phyloP scores from a whole-genome alignment of 2,329 filamentous ascomycete genomes.

The Exophiala lecanii-corni region DNA sequence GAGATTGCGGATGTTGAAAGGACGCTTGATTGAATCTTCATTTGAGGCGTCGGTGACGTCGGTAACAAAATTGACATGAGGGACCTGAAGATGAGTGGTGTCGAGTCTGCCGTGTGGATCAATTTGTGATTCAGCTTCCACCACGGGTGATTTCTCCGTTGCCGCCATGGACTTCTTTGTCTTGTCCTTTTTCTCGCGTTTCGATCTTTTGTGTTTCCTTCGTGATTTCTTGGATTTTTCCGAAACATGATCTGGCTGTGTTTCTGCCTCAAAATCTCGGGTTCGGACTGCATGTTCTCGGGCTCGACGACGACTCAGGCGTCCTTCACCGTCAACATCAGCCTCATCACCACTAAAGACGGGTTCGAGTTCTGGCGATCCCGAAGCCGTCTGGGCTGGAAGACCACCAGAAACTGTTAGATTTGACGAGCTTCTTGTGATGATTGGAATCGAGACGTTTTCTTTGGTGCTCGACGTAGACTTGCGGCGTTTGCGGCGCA shows the following conservation, averaged over 20 bases:
- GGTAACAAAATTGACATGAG: slow-evolving; percentile 57
- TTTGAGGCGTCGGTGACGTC: slow-evolving; percentile 28
- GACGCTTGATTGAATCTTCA: slow-evolving; percentile 37
- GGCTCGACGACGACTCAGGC: slow-evolving; percentile 21
- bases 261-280: slow-evolving; percentile 45
- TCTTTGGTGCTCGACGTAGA: slow-evolving; percentile 69
- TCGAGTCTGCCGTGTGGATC: slow-evolving; percentile 1
- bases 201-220: slow-evolving; percentile 28
- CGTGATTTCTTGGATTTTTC: slow-evolving; percentile 31
- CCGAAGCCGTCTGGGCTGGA: slow-evolving; percentile 11
- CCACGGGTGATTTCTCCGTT: slow-evolving; percentile 30
- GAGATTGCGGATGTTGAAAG: slow-evolving; percentile 57
- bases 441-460: slow-evolving; percentile 43
- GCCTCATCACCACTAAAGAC: slow-evolving; percentile 51
- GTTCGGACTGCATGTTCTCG: slow-evolving; percentile 28
- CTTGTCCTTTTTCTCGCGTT: slow-evolving; percentile 21
- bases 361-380: slow-evolving; percentile 19
- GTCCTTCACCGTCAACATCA: slow-evolving; percentile 45
- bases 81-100: slow-evolving; percentile 7
- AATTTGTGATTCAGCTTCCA: slow-evolving; percentile 6
- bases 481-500: slow-evolving; percentile 69
- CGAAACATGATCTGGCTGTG: slow-evolving; percentile 20
- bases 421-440: slow-evolving; percentile 36
- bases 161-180: slow-evolving; percentile 31
- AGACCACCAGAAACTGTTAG: slow-evolving; percentile 29